A percentile compares a stretch with the other conserved stretches of the same genome.
These are phyloP conservation scores for Trametes cubensis DNA, from an alignment of 768 basidiomycete genomes.

Conservation along the genomic window DNA sequence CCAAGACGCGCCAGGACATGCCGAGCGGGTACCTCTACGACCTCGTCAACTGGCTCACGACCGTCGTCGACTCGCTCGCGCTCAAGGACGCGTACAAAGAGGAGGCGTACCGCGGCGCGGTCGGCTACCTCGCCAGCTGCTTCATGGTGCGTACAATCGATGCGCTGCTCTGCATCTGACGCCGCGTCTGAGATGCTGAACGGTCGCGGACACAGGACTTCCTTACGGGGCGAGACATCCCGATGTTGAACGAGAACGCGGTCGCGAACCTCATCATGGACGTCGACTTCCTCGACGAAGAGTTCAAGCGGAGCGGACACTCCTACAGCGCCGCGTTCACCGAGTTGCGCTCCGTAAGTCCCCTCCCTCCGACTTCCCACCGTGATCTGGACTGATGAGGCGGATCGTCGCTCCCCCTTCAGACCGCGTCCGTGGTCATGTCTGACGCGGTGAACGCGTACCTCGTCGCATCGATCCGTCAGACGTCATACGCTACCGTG, in stretches of 20 bases:
- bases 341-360: conserved; percentile 76
- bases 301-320: conserved; percentile 75
- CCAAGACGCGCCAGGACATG: conserved; percentile 64
- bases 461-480: conserved; percentile 70
- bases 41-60: conserved; percentile 94
- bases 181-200: not conserved
- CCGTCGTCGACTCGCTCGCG: conserved; percentile 87
- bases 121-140: conserved; percentile 85
- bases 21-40: conserved; percentile 96
- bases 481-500: conserved; percentile 63
- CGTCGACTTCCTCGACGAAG: conserved; percentile 86
- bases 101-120: conserved; percentile 84
- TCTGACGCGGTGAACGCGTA: conserved; percentile 78
- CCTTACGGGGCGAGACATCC: conserved; percentile 72
- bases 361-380: not conserved
- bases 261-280: conserved; percentile 85
- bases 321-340: conserved; percentile 70
- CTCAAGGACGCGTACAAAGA: conserved; percentile 88
- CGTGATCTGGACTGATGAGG: conserved; percentile 10
- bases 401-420: conserved; percentile 20
- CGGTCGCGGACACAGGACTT: conserved; percentile 58
- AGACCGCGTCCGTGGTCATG: conserved; percentile 77
- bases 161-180: not conserved
- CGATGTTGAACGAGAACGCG: conserved; percentile 86
- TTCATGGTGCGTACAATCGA: conserved; percentile 67